Evolutionary conservation across 2,329 filamentous ascomycete genomes (phyloP).

Genomic region (Coleophoma crateriformis): DNA sequence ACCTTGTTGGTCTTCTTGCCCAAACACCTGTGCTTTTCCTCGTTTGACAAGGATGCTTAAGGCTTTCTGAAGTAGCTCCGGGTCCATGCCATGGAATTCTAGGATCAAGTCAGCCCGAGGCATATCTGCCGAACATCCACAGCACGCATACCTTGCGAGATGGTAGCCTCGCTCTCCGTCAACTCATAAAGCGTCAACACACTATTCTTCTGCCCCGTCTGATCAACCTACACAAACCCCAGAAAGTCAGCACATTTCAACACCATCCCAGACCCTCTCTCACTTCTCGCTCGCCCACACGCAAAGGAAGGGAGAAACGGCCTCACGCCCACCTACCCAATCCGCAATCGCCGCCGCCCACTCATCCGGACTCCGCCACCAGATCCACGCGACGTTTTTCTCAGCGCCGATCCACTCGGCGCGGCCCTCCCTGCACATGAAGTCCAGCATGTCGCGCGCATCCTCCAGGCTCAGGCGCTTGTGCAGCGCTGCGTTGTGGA

Average conservation of each 20-base stretch:
- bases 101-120: too few species aligned
- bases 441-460: slow-evolving; percentile 52
- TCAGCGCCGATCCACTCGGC: slow-evolving; percentile 59
- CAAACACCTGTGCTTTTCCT: slow-evolving; percentile 91
- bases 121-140: too few species aligned
- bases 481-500: slow-evolving; percentile 50
- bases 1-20: slow-evolving; percentile 78
- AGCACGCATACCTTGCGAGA: slow-evolving; percentile 50
- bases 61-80: slow-evolving; percentile 72
- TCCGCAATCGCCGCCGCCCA: slow-evolving; percentile 76
- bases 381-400: slow-evolving; percentile 65
- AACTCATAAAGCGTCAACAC: slow-evolving; percentile 94
- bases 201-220: slow-evolving; percentile 79
- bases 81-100: slow-evolving; percentile 89
- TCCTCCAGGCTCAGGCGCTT: slow-evolving; percentile 45
- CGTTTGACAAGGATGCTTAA: slow-evolving; percentile 79
- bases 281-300: not conserved
- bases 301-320: too few species aligned
- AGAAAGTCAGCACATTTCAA: slow-evolving; percentile 5
- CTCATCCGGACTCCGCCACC: slow-evolving; percentile 83
- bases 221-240: slow-evolving; percentile 51
- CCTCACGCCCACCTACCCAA: slow-evolving; percentile 55
- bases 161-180: slow-evolving; percentile 75
- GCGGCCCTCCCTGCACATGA: slow-evolving; percentile 52
- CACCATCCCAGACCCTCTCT: not conserved